Evolutionary conservation across 495 filamentous ascomycete genomes (phyloP), one percentile per base, ranked within the genome.

Genomic region (Poronia punctata): DNA sequence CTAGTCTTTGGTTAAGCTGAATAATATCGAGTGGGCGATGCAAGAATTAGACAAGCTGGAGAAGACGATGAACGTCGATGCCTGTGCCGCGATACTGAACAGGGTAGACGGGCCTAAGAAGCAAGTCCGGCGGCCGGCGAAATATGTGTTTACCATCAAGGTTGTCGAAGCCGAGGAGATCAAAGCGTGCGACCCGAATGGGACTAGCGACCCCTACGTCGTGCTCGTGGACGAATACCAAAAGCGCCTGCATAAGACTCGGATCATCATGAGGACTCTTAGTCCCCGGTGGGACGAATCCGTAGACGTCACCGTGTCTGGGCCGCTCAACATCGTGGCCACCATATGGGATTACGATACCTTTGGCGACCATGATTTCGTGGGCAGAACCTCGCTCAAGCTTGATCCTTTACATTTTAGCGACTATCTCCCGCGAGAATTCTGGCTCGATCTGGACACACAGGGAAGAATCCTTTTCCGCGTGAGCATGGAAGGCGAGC

Each of bases 311-410:
- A 90, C 88, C 15, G 94, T 93, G 0, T 78, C 83, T 38, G 89
- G 93, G 1, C 79, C 90, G 23, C 67, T 97, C 27, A 95, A 95
- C 51, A 80, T 99, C 51, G 92, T 96, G 48, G 89, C 88, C 17
- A 99, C 92, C 1, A 84, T 97, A 18, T 99, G 93, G 93, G 93
- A 99, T 65, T 93, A 89, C 79, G 93, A 99, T 66, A 83, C 86
- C 10, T 78, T 99, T 40, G 92, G 93, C 28, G 93, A 99, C 54
- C 92, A 99, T 46, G 93, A 99, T 54, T 97, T 92, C 54, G 86
- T 97, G 26, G 92, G 92, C 9, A 79, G 92, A 36, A 95, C 92
- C 8, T 93, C 85, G 6, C 72, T 97, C 41, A 99, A 99, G 61
- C 70, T 99, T 14, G 92, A 99, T 49, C 92, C 92, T 7, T 71